Evolutionary conservation across 2,329 filamentous ascomycete species (phyloP).

Genomic region (Aspergillus sp.): DNA sequence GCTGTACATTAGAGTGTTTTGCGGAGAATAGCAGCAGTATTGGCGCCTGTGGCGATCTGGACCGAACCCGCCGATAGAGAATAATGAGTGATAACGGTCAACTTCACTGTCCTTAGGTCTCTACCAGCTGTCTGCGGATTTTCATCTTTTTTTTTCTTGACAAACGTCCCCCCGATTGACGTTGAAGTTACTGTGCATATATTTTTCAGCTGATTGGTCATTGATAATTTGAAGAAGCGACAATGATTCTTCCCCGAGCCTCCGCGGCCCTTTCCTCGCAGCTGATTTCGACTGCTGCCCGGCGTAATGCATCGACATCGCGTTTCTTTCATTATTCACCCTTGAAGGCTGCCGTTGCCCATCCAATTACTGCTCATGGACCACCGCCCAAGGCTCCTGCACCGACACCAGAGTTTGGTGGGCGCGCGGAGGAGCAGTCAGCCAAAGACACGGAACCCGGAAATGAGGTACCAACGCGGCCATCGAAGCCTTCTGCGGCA

Average conservation of each 20-base stretch:
- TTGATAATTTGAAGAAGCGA: conserved; percentile 5
- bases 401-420: conserved; percentile 45
- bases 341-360: conserved; percentile 47
- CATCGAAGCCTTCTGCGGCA: conserved; percentile 28
- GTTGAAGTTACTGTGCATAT: no score
- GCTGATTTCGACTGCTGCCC: conserved; percentile 10
- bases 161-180: conserved; percentile 10
- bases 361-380: conserved; percentile 55
- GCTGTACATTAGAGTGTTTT: not conserved
- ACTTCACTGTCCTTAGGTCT: not conserved
- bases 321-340: conserved; percentile 31
- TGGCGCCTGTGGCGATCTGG: conserved; percentile 3
- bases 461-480: conserved; percentile 20
- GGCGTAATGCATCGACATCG: conserved; percentile 10
- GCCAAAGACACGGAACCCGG: conserved; percentile 28
- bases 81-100: no score
- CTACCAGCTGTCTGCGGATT: conserved; percentile 1
- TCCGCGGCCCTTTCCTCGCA: conserved; percentile 14
- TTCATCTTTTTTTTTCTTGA: conserved; percentile 2
- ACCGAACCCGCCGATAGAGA: not conserved
- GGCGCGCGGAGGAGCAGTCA: conserved; percentile 43
- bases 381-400: conserved; percentile 56
- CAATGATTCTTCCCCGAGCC: conserved; percentile 18
- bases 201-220: no score
- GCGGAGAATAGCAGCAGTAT: conserved; percentile 4